Percentiles rank a stretch among this genome's conserved stretches.
phyloP scores from a whole-genome alignment of 176 grass and related monocot genomes.

The Aegilops umbellulata region DNA sequence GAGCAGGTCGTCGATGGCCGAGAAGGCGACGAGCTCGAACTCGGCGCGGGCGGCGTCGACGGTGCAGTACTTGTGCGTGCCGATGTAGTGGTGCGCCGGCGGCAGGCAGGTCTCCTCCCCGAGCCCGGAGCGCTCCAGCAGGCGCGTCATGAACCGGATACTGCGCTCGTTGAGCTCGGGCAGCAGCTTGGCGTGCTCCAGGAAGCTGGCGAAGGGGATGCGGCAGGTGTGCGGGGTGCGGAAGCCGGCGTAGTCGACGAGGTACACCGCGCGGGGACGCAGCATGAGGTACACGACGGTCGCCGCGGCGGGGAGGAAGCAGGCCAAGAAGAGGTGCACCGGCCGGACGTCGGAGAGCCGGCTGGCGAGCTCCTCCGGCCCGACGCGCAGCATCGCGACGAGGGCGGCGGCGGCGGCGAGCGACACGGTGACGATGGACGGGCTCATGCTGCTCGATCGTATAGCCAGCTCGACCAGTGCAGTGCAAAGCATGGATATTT shows the following conservation, averaged over 20 bases:
- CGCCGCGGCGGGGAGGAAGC: background rate
- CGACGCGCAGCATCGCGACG: background rate
- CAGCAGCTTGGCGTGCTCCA: background rate
- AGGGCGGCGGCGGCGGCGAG: background rate
- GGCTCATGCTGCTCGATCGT: background rate
- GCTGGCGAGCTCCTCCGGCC: background rate
- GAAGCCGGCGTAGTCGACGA: background rate
- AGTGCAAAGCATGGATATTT: background rate
- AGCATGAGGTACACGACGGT: background rate
- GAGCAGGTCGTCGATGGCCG: slow-evolving; percentile 52
- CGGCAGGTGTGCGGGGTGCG: background rate
- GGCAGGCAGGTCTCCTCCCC: slow-evolving; percentile 60
- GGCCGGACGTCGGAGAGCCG: background rate
- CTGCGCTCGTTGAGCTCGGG: slow-evolving; percentile 16
- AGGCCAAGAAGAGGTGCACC: background rate
- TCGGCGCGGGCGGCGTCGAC: slow-evolving; percentile 36
- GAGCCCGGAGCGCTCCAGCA: slow-evolving; percentile 37
- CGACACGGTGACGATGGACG: background rate
- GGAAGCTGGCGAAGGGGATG: background rate
- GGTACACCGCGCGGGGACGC: background rate
- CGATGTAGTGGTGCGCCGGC: slow-evolving; percentile 39
- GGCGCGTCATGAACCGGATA: slow-evolving; percentile 42
- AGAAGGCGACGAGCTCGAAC: slow-evolving; percentile 48
- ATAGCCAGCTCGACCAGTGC: background rate
- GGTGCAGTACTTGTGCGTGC: slow-evolving; percentile 22